Conservation (phyloP, 495 filamentous ascomycete genomes). For the Paragyromitra xinjiangensis region DNA sequence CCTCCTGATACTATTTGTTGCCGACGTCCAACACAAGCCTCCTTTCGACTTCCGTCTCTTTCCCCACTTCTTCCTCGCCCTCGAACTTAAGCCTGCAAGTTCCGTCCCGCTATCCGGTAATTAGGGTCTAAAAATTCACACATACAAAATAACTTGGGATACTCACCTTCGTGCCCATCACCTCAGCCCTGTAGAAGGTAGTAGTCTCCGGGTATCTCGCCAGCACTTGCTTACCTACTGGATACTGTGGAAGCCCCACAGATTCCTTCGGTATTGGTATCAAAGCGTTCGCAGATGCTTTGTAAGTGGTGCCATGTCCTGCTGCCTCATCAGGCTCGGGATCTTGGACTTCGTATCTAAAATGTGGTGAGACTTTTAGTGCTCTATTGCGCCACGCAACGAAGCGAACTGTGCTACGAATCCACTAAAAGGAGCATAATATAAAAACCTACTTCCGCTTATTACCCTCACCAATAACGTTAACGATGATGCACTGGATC, state of each 20-base stretch:
- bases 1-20: constrained; percentile 64
- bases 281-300: constrained; percentile 79
- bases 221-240: constrained; percentile 80
- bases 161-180: constrained; percentile 72
- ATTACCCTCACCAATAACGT: constrained; percentile 83
- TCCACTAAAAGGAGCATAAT: constrained; percentile 5
- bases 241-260: constrained; percentile 71
- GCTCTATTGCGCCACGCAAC: not conserved
- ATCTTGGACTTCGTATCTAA: constrained; percentile 91
- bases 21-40: constrained; percentile 81
- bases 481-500: constrained; percentile 89
- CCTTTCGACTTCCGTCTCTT: constrained; percentile 78
- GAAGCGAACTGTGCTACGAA: not conserved
- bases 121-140: constrained; percentile 15
- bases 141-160: not conserved
- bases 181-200: constrained; percentile 96
- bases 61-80: constrained; percentile 83
- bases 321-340: constrained; percentile 84
- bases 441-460: constrained; percentile 69
- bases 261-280: constrained; percentile 78
- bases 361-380: constrained; percentile 14
- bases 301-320: constrained; percentile 75
- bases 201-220: constrained; percentile 91
- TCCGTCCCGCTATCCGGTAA: constrained; percentile 61
- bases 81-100: constrained; percentile 78